Evolutionary conservation across 108 stramenopile species (phyloP).

Genomic region (Chaetoceros muelleri): DNA sequence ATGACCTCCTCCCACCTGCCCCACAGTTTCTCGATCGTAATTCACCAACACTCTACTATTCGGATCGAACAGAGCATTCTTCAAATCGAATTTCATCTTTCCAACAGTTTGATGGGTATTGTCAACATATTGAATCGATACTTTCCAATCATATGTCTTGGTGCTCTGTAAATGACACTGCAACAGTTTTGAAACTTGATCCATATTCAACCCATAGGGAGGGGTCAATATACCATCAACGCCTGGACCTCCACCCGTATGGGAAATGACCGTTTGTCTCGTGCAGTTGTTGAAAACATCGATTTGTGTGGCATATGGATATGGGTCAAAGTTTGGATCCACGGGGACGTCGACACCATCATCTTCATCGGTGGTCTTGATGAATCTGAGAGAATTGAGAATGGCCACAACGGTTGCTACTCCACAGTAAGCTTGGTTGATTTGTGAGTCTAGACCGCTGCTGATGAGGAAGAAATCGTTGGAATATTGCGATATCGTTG

Average conservation of each 20-base stretch:
- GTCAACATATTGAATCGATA: slow-evolving; percentile 32
- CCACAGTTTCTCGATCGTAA: slow-evolving; percentile 42
- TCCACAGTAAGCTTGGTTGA: slow-evolving; percentile 78
- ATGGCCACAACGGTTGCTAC: slow-evolving; percentile 56
- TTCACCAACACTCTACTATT: slow-evolving; percentile 60
- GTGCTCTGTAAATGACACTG: slow-evolving; percentile 37
- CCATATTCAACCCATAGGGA: slow-evolving; percentile 48
- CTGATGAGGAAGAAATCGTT: slow-evolving; percentile 56
- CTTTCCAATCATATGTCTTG: slow-evolving; percentile 21
- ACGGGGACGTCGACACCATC: slow-evolving; percentile 36
- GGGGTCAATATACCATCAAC: slow-evolving; percentile 33
- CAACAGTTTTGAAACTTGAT: slow-evolving; percentile 34
- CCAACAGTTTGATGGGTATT: slow-evolving; percentile 10
- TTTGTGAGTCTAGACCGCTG: slow-evolving; percentile 70
- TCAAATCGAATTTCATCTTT: slow-evolving; percentile 37
- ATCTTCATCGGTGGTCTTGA: slow-evolving; percentile 11
- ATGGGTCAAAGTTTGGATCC: slow-evolving; percentile 57
- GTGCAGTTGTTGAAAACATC: slow-evolving; percentile 39
- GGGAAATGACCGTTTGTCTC: slow-evolving; percentile 21
- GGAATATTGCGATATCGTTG: slow-evolving; percentile 18
- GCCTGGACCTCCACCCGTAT: slow-evolving; percentile 6
- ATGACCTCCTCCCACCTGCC: slow-evolving; percentile 91
- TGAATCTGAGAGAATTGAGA: slow-evolving; percentile 54
- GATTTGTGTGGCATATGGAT: slow-evolving; percentile 67
- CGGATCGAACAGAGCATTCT: slow-evolving; percentile 36